Percentiles rank a stretch among this genome's conserved stretches.
phyloP scores from a whole-genome alignment of 169 alveolate genomes.

The Plasmodium knowlesi region DNA sequence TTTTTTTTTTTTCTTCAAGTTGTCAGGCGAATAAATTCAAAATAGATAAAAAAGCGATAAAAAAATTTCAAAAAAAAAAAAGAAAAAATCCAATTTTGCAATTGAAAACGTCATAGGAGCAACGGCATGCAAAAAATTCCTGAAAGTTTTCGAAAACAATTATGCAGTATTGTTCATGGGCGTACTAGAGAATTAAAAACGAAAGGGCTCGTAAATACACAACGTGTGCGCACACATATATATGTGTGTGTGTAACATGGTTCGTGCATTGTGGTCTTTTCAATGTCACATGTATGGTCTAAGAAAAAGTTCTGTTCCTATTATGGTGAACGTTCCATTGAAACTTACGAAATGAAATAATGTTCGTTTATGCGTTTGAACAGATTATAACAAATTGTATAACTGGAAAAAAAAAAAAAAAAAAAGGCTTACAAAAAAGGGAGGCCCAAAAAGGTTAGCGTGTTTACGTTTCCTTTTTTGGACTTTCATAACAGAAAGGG shows the following conservation, averaged over 20 bases:
- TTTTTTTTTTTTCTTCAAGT: not conserved
- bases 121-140: slow-evolving; percentile 14
- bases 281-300: not conserved
- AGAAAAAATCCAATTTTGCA: not conserved
- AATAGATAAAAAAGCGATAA: not conserved
- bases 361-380: not conserved
- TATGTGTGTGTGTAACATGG: not conserved
- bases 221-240: not conserved
- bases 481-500: not conserved
- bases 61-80: not conserved
- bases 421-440: not conserved
- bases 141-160: not conserved
- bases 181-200: not conserved
- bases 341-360: not conserved
- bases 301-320: not conserved
- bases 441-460: not conserved
- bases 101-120: not conserved
- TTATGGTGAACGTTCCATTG: not conserved
- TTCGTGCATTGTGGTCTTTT: no score
- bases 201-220: not conserved
- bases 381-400: not conserved
- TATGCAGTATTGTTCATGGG: not conserved
- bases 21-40: not conserved
- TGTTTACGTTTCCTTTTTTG: not conserved
- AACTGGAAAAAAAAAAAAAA: no score